These are phyloP conservation scores for Elaeis guineensis DNA, from an alignment of 176 grass and related monocot genomes.

Conservation along the genomic window DNA sequence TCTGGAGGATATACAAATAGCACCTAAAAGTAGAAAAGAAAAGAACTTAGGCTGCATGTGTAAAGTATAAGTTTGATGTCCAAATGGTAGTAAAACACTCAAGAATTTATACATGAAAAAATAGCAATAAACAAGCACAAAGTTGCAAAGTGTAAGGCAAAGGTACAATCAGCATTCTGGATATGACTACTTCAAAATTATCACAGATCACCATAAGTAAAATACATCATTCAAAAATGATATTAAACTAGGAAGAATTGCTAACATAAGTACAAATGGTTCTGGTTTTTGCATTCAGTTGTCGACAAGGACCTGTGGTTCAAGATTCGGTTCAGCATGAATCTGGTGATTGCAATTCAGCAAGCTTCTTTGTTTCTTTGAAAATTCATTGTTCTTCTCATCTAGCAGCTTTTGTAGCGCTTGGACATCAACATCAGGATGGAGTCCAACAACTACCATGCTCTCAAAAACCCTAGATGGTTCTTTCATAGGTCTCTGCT, in stretches of 20 bases:
- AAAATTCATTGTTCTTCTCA: constrained; percentile 55
- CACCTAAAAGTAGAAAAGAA: constrained; percentile 38
- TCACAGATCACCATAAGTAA: too few relatives aligned
- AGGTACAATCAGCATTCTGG: too few relatives aligned
- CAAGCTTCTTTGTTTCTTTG: constrained; percentile 60
- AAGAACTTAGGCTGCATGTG: background rate
- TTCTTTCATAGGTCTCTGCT: constrained; percentile 60
- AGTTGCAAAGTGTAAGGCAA: too few relatives aligned
- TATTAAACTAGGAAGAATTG: too few relatives aligned
- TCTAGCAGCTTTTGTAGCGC: constrained; percentile 59
- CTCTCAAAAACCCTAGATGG: constrained; percentile 87
- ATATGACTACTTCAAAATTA: too few relatives aligned
- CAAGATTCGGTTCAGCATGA: constrained; percentile 75
- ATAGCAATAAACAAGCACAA: too few relatives aligned
- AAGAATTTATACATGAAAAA: too few relatives aligned
- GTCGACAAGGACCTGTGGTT: constrained; percentile 71
- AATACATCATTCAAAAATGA: too few relatives aligned
- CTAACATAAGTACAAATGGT: too few relatives aligned
- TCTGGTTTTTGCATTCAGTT: too few relatives aligned
- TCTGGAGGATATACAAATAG: constrained; percentile 95
- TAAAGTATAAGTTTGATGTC: background rate
- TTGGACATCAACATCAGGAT: constrained; percentile 68
- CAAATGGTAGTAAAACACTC: too few relatives aligned
- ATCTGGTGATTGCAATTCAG: constrained; percentile 76
- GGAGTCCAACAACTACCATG: constrained; percentile 85